A percentile compares a stretch with the other conserved stretches of the same genome.
Evolutionary conservation across 2,329 filamentous ascomycete genomes (phyloP).

Genomic region (Leptographium galeiforme): DNA sequence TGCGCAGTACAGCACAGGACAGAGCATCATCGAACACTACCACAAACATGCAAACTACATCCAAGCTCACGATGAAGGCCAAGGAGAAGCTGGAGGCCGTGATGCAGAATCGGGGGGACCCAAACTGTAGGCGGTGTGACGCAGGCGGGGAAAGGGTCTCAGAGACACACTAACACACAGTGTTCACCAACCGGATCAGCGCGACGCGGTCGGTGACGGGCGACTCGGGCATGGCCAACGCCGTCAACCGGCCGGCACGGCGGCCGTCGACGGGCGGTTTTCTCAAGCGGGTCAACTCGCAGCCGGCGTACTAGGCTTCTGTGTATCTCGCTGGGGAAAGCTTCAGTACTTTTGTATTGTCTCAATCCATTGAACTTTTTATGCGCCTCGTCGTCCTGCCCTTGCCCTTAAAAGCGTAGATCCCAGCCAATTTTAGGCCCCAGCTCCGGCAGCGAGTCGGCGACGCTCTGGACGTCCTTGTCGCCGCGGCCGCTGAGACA

Average conservation of each 20-base stretch:
- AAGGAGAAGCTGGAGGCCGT: slow-evolving; percentile 6
- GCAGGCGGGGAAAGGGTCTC: background rate
- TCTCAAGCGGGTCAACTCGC: slow-evolving; percentile 5
- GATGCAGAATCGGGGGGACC: background rate
- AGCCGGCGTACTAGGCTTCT: slow-evolving; percentile 3
- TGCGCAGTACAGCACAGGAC: too few relatives aligned
- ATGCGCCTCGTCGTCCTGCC: background rate
- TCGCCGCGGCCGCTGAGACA: slow-evolving; percentile 88
- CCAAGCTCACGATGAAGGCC: slow-evolving; percentile 1
- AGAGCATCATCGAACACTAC: background rate
- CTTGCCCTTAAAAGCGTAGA: slow-evolving; percentile 33
- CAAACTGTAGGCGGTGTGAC: background rate
- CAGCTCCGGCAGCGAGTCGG: slow-evolving; percentile 78
- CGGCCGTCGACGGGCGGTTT: slow-evolving; percentile 3
- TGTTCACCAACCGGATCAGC: slow-evolving; percentile 3
- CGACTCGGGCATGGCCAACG: background rate
- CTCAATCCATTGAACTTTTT: background rate
- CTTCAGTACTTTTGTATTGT: background rate
- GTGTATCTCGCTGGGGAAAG: too few relatives aligned
- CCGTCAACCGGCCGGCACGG: slow-evolving; percentile 2
- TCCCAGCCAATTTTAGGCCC: slow-evolving; percentile 79
- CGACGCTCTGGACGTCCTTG: slow-evolving; percentile 97
- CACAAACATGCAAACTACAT: background rate
- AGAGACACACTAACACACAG: background rate
- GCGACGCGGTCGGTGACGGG: slow-evolving; percentile 1